Evolutionary conservation across 352 stramenopile genomes (phyloP).

Genomic region (Chrysophaeum taylorii): DNA sequence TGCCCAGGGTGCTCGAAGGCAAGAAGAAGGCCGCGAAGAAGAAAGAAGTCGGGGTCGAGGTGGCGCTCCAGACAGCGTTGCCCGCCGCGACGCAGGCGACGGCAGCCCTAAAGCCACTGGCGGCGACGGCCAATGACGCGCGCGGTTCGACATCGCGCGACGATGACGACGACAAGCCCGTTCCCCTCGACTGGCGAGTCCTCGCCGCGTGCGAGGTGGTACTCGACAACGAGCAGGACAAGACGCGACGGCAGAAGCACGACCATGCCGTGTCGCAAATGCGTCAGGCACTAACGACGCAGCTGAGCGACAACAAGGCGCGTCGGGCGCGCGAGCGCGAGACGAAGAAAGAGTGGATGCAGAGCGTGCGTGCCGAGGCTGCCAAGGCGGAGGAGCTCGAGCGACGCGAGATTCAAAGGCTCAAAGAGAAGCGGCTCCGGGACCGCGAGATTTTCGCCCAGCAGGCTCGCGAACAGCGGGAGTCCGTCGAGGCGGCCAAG

Average conservation of each 20-base stretch:
- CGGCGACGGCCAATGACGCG: background rate
- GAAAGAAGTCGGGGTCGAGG: too few relatives aligned
- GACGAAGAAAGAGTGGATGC: background rate
- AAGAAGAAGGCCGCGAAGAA: background rate
- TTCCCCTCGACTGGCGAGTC: background rate
- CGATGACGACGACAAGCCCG: too few relatives aligned
- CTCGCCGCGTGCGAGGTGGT: constrained; percentile 4
- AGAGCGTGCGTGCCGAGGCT: background rate
- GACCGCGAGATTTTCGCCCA: background rate
- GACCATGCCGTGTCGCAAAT: background rate
- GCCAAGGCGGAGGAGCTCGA: background rate
- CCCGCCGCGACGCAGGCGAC: too few relatives aligned
- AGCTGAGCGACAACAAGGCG: background rate
- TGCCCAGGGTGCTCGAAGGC: background rate
- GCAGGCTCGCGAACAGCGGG: background rate
- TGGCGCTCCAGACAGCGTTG: too few relatives aligned
- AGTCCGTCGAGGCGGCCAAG: background rate
- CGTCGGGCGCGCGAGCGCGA: background rate
- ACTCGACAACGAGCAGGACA: background rate
- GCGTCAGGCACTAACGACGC: background rate
- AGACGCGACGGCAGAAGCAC: background rate
- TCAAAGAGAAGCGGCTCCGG: background rate
- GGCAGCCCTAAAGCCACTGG: background rate
- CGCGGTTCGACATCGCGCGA: background rate
- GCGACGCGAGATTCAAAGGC: background rate